Percentiles rank a stretch among this genome's conserved stretches.
Conservation (phyloP, 2,329 filamentous ascomycete species). For the Pseudopyricularia cyperi region DNA sequence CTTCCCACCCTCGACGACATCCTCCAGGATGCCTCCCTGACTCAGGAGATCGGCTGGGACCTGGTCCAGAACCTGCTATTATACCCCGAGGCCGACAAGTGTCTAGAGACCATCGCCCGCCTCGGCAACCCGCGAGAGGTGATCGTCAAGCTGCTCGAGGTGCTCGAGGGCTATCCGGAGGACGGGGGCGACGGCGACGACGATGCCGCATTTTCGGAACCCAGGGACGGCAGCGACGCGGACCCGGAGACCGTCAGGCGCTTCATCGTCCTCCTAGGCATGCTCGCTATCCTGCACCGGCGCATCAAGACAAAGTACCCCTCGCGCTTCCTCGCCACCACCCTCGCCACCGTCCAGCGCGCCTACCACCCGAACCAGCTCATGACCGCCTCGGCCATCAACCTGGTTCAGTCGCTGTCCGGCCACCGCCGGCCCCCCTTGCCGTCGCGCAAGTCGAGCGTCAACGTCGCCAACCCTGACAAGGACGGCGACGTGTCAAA, state of each 20-base stretch:
- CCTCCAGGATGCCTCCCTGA: slow-evolving; percentile 48
- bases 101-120: slow-evolving; percentile 60
- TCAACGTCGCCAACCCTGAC: slow-evolving; percentile 40
- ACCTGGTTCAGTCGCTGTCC: slow-evolving; percentile 56
- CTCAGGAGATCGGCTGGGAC: slow-evolving; percentile 73
- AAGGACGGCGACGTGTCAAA: slow-evolving; percentile 38
- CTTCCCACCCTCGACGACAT: slow-evolving; percentile 54
- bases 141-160: slow-evolving; percentile 67
- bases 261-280: slow-evolving; percentile 57
- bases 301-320: slow-evolving; percentile 67
- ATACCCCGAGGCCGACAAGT: slow-evolving; percentile 53
- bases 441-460: slow-evolving; percentile 45
- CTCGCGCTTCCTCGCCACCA: slow-evolving; percentile 64
- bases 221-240: slow-evolving; percentile 9
- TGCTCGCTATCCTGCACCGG: slow-evolving; percentile 60
- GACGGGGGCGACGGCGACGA: slow-evolving; percentile 25
- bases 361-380: slow-evolving; percentile 53
- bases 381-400: slow-evolving; percentile 56
- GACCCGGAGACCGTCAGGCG: slow-evolving; percentile 12
- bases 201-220: slow-evolving; percentile 6
- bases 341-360: slow-evolving; percentile 57
- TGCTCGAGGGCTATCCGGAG: slow-evolving; percentile 46
- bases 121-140: slow-evolving; percentile 73
- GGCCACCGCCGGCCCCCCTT: slow-evolving; percentile 52
- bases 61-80: slow-evolving; percentile 62